Conservation (phyloP, 768 basidiomycete genomes). For the Termitomyces sp. region DNA sequence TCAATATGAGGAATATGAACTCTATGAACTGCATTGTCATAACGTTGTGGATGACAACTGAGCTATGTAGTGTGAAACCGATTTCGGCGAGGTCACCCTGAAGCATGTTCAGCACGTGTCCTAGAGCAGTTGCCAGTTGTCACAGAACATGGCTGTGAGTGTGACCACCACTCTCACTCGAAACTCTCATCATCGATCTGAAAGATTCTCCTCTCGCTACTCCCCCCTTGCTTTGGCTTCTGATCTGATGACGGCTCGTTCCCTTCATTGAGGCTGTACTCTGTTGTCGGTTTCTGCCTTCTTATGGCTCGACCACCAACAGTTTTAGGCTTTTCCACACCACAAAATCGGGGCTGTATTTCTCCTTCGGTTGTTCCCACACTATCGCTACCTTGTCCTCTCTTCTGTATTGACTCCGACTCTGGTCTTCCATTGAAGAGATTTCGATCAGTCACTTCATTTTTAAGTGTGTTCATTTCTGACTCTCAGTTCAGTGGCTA, state of each 20-base stretch:
- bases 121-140: background rate
- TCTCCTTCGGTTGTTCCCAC: background rate
- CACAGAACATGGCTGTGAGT: constrained; percentile 1
- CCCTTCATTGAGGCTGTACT: background rate
- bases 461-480: background rate
- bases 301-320: no score
- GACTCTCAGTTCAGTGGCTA: background rate
- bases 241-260: background rate
- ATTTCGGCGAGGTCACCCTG: background rate
- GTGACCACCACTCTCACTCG: background rate
- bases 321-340: no score
- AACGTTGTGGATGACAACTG: background rate
- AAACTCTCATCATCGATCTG: background rate
- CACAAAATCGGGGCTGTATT: background rate
- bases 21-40: constrained; percentile 34
- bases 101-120: constrained; percentile 4
- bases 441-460: background rate
- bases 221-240: background rate
- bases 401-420: background rate
- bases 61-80: background rate
- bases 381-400: background rate
- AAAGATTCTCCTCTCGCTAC: background rate
- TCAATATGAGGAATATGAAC: constrained; percentile 37
- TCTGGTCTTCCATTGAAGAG: background rate
- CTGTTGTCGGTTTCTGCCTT: background rate